Percentiles rank a stretch among this genome's conserved stretches.
Evolutionary conservation across 371 early-diverging fungal genomes (phyloP).

Genomic region (Choanephora cucurbitarum): DNA sequence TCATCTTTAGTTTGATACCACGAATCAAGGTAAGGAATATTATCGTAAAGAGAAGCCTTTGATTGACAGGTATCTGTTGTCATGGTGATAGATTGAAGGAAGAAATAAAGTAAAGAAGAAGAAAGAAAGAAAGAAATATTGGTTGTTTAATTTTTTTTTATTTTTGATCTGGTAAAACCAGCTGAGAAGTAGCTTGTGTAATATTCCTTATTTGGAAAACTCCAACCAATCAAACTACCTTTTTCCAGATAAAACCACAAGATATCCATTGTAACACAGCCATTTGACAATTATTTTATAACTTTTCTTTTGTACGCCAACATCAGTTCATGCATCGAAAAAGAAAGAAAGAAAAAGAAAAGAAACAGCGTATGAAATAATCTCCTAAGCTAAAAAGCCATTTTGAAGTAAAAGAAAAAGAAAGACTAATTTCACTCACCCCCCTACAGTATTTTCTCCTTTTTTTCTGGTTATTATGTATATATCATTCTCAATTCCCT

Average conservation of each 20-base stretch:
- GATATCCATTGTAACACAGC: not conserved
- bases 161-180: conserved; percentile 6
- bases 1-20: conserved; percentile 31
- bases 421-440: not conserved
- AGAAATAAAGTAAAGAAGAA: conserved; percentile 2
- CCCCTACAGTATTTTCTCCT: not conserved
- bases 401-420: conserved; percentile 2
- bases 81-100: conserved; percentile 1
- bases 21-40: conserved; percentile 33
- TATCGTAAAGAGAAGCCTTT: conserved; percentile 33
- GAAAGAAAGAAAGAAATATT: conserved; percentile 6
- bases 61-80: conserved; percentile 1
- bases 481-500: not conserved
- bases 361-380: not conserved
- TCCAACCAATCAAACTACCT: conserved; percentile 9
- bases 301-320: conserved; percentile 1
- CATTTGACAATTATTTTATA: not conserved
- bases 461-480: conserved; percentile 5
- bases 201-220: conserved; percentile 6
- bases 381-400: not conserved
- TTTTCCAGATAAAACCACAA: not conserved
- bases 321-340: conserved; percentile 2
- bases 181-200: not conserved
- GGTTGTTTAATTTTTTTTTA: not conserved
- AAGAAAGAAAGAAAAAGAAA: not conserved